Percentiles rank a stretch among this genome's conserved stretches.
Evolutionary conservation across 2,329 filamentous ascomycete species (phyloP).

Genomic region (Neodidymelliopsis sp.): DNA sequence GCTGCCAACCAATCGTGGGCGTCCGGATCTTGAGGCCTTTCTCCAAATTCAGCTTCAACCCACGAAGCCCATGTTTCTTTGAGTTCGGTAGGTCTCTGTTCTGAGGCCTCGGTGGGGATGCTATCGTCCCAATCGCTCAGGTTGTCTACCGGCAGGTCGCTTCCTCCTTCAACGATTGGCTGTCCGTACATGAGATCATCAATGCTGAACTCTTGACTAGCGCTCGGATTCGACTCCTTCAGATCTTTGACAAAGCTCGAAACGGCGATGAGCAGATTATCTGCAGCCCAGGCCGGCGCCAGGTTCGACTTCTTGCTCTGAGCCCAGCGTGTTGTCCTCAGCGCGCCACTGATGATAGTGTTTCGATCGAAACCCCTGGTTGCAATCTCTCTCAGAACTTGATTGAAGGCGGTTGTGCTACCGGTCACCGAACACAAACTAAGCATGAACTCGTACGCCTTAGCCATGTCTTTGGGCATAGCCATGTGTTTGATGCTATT

Average conservation of each 20-base stretch:
- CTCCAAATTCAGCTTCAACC: slow-evolving; percentile 40
- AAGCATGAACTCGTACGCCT: slow-evolving; percentile 44
- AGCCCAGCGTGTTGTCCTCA: slow-evolving; percentile 22
- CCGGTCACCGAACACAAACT: slow-evolving; percentile 41
- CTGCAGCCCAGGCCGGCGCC: slow-evolving; percentile 42
- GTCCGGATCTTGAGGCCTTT: slow-evolving; percentile 31
- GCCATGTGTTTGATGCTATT: slow-evolving; percentile 36
- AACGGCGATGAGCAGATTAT: slow-evolving; percentile 44
- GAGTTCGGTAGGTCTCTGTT: slow-evolving; percentile 10
- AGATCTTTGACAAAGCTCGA: slow-evolving; percentile 33
- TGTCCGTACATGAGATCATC: slow-evolving; percentile 17
- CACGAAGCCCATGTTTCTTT: slow-evolving; percentile 37
- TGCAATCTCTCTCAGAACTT: slow-evolving; percentile 39
- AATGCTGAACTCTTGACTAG: slow-evolving; percentile 4
- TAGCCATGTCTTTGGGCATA: slow-evolving; percentile 31
- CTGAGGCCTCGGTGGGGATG: not conserved
- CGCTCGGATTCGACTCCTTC: slow-evolving; percentile 2
- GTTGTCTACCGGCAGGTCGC: slow-evolving; percentile 6
- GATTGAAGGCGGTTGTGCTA: slow-evolving; percentile 44
- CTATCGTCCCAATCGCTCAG: slow-evolving; percentile 15
- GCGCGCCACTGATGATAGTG: slow-evolving; percentile 31
- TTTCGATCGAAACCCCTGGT: slow-evolving; percentile 36
- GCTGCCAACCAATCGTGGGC: slow-evolving; percentile 18
- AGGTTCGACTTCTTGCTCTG: slow-evolving; percentile 21
- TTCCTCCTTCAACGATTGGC: slow-evolving; percentile 1